These are phyloP conservation scores for Yamadazyma sp. DNA, from an alignment of 1,139 yeast genomes.

Conservation along the genomic window DNA sequence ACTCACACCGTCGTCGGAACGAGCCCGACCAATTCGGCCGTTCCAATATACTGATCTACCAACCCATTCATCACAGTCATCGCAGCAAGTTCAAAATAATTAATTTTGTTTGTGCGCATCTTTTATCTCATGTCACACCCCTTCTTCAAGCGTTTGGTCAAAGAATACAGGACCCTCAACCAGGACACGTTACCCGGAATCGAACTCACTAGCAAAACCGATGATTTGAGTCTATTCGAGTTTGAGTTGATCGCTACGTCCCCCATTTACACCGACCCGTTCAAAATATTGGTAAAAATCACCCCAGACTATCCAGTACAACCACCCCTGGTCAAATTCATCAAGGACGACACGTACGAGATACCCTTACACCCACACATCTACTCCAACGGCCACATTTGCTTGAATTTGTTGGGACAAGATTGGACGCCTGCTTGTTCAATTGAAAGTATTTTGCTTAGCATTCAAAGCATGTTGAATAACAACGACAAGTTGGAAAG, in stretches of 20 bases:
- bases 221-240: constrained; percentile 21
- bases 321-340: constrained; percentile 62
- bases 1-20: too few species aligned
- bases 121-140: constrained; percentile 21
- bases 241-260: constrained; percentile 23
- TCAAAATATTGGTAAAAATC: constrained; percentile 36
- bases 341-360: constrained; percentile 22
- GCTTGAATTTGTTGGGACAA: constrained; percentile 60
- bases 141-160: constrained; percentile 40
- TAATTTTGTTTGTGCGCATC: background rate
- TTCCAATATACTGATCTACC: too few species aligned
- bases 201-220: constrained; percentile 23
- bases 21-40: too few species aligned
- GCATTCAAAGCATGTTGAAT: constrained; percentile 65
- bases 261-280: constrained; percentile 32
- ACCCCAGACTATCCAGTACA: constrained; percentile 59
- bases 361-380: constrained; percentile 74
- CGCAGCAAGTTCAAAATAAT: too few species aligned
- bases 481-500: constrained; percentile 45
- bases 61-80: too few species aligned
- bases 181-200: constrained; percentile 28
- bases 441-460: constrained; percentile 51
- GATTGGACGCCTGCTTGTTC: constrained; percentile 77
- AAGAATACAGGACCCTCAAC: constrained; percentile 35
- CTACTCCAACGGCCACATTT: constrained; percentile 73